Evolutionary conservation across 148 eudicot species (phyloP).

Genomic region (Camellia lanceoleosa): DNA sequence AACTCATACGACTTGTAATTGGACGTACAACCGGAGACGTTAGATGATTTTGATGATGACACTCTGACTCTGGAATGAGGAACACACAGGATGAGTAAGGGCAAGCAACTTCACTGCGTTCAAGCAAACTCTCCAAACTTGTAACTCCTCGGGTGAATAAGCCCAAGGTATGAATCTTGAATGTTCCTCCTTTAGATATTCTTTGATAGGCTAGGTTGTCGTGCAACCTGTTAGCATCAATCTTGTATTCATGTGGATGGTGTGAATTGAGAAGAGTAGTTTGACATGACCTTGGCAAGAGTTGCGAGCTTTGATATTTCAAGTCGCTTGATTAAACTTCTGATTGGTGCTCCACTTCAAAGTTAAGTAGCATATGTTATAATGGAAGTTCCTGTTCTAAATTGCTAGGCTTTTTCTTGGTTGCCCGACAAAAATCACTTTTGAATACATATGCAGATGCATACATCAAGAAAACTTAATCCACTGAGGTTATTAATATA

Average conservation of each 20-base stretch:
- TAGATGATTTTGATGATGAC: slow-evolving; percentile 87
- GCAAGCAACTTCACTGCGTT: slow-evolving; percentile 22
- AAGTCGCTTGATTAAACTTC: not conserved
- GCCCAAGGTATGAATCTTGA: slow-evolving; percentile 37
- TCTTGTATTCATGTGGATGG: not conserved
- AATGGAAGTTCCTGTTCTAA: too few species aligned
- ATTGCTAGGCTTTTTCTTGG: too few species aligned
- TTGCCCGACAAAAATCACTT: too few species aligned
- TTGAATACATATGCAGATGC: too few species aligned
- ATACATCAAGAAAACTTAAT: too few species aligned
- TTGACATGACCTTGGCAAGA: slow-evolving; percentile 1
- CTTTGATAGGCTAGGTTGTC: not conserved
- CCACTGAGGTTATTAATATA: too few species aligned
- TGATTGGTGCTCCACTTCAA: not conserved
- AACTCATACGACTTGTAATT: slow-evolving; percentile 17
- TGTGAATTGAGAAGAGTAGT: not conserved
- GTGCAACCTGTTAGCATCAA: not conserved
- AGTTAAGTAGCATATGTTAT: not conserved
- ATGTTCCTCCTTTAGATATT: not conserved
- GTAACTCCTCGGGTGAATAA: slow-evolving; percentile 35
- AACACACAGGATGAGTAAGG: slow-evolving; percentile 23
- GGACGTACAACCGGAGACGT: slow-evolving; percentile 66
- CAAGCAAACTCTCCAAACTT: slow-evolving; percentile 48
- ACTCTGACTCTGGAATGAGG: slow-evolving; percentile 40
- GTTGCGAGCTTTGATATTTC: not conserved